A percentile compares a stretch with the other conserved stretches of the same genome.
Evolutionary conservation across 2,329 filamentous ascomycete species (phyloP).

Genomic region (Chrysosporium queenslandicum): DNA sequence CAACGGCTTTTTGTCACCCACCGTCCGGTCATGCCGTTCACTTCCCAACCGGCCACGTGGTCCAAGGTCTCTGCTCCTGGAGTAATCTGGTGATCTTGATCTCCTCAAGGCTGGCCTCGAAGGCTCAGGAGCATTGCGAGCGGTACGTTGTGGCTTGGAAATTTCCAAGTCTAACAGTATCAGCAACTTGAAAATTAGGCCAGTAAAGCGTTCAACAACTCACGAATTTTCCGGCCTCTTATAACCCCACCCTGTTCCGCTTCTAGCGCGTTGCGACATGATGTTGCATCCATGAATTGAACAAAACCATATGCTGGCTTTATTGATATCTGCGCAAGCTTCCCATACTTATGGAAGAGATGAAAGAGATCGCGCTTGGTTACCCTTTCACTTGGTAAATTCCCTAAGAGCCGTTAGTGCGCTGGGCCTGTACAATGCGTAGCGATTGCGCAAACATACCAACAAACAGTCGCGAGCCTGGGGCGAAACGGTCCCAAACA

Average conservation of each 20-base stretch:
- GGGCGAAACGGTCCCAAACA: constrained; percentile 43
- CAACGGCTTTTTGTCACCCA: constrained; percentile 29
- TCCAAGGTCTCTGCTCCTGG: constrained; percentile 31
- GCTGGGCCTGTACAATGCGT: background rate
- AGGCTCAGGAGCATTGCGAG: constrained; percentile 47
- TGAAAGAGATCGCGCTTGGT: constrained; percentile 91
- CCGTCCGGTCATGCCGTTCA: constrained; percentile 39
- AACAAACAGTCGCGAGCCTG: constrained; percentile 42
- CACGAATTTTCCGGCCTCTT: constrained; percentile 86
- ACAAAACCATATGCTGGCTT: constrained; percentile 97
- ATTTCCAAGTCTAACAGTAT: constrained; percentile 66
- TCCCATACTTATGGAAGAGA: constrained; percentile 74
- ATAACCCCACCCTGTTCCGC: constrained; percentile 71
- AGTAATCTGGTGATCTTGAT: constrained; percentile 55
- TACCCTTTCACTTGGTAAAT: constrained; percentile 83
- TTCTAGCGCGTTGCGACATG: constrained; percentile 65
- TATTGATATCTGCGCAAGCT: constrained; percentile 85
- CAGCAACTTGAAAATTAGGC: constrained; percentile 1
- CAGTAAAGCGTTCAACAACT: constrained; percentile 35
- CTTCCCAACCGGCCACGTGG: constrained; percentile 25
- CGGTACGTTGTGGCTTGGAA: constrained; percentile 76
- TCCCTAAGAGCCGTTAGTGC: constrained; percentile 47
- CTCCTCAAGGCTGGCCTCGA: constrained; percentile 36
- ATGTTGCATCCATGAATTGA: constrained; percentile 69
- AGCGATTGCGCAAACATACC: constrained; percentile 28